Evolutionary conservation across 1,139 yeast genomes (phyloP), one percentile per base, ranked within the genome.

Genomic region (Blastobotrys proliferans): DNA sequence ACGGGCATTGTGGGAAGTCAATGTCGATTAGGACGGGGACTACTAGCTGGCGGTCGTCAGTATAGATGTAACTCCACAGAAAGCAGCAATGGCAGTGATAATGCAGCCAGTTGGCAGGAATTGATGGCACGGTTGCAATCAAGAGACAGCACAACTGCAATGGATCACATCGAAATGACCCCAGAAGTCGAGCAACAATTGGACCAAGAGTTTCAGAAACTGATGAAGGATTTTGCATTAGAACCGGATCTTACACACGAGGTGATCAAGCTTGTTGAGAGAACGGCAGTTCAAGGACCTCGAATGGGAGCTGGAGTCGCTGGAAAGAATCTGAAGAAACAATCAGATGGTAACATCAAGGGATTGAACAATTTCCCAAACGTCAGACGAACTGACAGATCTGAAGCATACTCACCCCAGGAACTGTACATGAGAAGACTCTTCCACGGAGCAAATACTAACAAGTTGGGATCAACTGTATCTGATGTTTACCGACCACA

Each of bases 371-470:
- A 54, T 46, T 70, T 62, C 53, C 72, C 75, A 18, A 60, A 66
- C 37, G 59, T 73, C 29, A 53, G 59, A 14, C 61, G 63, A 27
- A 58, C 72, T 2, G 57, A 57, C 13, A 43, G 51, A 14, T 62
- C 61, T 16, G 73, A 73, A 52, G 73, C 81, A 26, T 88, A 85
- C 63, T 74, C 94, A 0, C 66, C 70, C 26, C 90, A 85, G 56
- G 97, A 88, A 61, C 72, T 88, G 43, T 82, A 74, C 51, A 68
- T 86, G 50, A 79, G 97, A 59, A 83, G 82, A 54, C 68, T 77
- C 53, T 73, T 72, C 57, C 79, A 74, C 56, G 74, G 81, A 34
- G 72, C 72, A 44, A 65, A 72, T 26, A 62, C 70, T 16, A 76
- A 75, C 16, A 66, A 64, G 35, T 66, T 83, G 36, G 97, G 97